A percentile compares a stretch with the other conserved stretches of the same genome.
These are phyloP conservation scores for Backusella mclennaniae DNA, from an alignment of 192 early-diverging fungal genomes.

Conservation along the genomic window DNA sequence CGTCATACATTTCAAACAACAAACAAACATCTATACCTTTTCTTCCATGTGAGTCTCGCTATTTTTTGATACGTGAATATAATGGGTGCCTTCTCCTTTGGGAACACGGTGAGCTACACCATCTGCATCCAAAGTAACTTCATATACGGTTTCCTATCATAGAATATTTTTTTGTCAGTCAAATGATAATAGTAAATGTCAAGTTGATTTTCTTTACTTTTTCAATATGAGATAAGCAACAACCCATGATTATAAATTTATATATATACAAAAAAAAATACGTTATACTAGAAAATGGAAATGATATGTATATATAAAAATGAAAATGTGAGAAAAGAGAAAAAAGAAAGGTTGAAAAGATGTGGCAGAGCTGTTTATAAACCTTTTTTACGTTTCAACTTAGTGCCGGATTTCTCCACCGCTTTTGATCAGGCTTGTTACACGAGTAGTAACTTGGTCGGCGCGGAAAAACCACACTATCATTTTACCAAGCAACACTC, in stretches of 20 bases:
- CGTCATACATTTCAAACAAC: background rate
- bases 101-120: conserved; percentile 33
- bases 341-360: conserved; percentile 1
- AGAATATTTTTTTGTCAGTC: background rate
- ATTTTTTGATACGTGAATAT: conserved; percentile 29
- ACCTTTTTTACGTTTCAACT: conserved; percentile 1
- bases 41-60: conserved; percentile 32
- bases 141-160: conserved; percentile 31
- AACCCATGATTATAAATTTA: conserved; percentile 21
- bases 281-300: background rate
- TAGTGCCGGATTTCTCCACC: background rate
- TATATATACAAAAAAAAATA: conserved; percentile 10
- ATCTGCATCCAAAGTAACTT: conserved; percentile 27
- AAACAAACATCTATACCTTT: conserved; percentile 19
- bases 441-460: background rate
- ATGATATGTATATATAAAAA: background rate
- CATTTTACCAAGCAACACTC: background rate
- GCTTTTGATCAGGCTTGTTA: background rate
- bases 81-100: conserved; percentile 35
- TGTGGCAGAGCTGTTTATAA: conserved; percentile 6
- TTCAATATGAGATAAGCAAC: conserved; percentile 21
- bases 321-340: background rate
- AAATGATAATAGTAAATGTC: background rate
- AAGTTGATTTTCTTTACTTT: background rate
- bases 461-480: background rate